Evolutionary conservation across 768 basidiomycete species (phyloP).

Genomic region (Psilocybe cyanescens): DNA sequence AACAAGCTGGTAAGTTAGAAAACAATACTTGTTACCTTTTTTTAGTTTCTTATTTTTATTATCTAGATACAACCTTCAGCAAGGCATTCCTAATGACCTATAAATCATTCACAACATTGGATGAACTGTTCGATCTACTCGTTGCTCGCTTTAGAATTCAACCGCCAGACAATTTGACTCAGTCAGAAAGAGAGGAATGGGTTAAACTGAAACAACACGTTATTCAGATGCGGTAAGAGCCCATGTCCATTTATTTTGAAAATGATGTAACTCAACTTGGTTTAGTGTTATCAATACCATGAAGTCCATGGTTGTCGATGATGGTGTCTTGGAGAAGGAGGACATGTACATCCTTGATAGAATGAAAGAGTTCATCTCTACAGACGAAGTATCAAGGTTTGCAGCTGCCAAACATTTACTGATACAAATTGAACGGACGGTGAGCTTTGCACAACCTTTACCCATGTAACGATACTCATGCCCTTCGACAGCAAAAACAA

Average conservation of each 20-base stretch:
- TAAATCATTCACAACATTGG: conserved; percentile 88
- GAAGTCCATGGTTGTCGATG: conserved; percentile 86
- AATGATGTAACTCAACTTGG: conserved; percentile 6
- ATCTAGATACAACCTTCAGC: conserved; percentile 74
- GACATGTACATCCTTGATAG: conserved; percentile 80
- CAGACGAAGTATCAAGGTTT: conserved; percentile 63
- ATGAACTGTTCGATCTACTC: conserved; percentile 83
- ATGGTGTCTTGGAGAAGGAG: conserved; percentile 83
- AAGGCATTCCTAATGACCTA: conserved; percentile 96
- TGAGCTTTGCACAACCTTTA: conserved; percentile 42
- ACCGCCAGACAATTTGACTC: conserved; percentile 68
- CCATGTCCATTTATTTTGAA: background rate
- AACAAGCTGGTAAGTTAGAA: conserved; percentile 70
- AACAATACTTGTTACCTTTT: background rate
- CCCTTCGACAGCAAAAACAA: conserved; percentile 43
- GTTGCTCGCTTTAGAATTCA: conserved; percentile 79
- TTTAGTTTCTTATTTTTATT: background rate
- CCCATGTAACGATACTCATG: conserved; percentile 6
- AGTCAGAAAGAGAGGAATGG: conserved; percentile 77
- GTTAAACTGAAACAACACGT: conserved; percentile 82
- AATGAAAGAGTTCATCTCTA: conserved; percentile 80
- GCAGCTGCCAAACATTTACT: conserved; percentile 78
- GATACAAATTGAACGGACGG: conserved; percentile 77
- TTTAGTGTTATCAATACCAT: conserved; percentile 87
- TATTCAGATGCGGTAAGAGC: conserved; percentile 82